Evolutionary conservation across 2,329 filamentous ascomycete species (phyloP).

Genomic region (Curvularia spicifera): DNA sequence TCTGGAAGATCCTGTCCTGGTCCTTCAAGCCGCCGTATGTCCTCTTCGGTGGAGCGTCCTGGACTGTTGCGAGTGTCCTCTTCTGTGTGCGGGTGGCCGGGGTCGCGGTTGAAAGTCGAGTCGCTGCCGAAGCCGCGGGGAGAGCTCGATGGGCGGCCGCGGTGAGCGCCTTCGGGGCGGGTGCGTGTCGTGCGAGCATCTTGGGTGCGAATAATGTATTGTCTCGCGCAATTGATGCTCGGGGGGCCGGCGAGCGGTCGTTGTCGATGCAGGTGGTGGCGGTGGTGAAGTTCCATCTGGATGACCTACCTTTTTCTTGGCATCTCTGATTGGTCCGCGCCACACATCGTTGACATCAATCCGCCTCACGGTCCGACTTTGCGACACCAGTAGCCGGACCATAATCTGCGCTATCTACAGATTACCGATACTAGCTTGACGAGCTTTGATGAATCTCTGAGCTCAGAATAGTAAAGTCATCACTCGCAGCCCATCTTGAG

Average conservation of each 20-base stretch:
- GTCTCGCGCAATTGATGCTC: slow-evolving; percentile 50
- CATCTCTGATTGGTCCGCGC: slow-evolving; percentile 28
- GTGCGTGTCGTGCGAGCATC: slow-evolving; percentile 53
- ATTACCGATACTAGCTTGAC: not conserved
- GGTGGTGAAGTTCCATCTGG: slow-evolving; percentile 35
- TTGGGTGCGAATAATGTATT: slow-evolving; percentile 33
- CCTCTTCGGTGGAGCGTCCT: slow-evolving; percentile 62
- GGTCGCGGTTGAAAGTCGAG: slow-evolving; percentile 51
- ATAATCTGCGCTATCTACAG: not conserved
- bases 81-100: slow-evolving; percentile 57
- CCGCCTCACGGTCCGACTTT: slow-evolving; percentile 11
- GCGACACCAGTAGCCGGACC: slow-evolving; percentile 3
- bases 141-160: slow-evolving; percentile 51
- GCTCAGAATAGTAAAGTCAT: not conserved
- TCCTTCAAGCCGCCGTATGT: slow-evolving; percentile 88
- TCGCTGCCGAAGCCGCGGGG: slow-evolving; percentile 48
- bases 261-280: slow-evolving; percentile 40
- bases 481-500: not conserved
- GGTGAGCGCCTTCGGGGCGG: slow-evolving; percentile 49
- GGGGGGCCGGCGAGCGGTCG: slow-evolving; percentile 34
- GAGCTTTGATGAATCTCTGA: not conserved
- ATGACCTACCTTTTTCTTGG: slow-evolving; percentile 27
- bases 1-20: slow-evolving; percentile 99
- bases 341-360: slow-evolving; percentile 34
- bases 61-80: slow-evolving; percentile 71